These are phyloP conservation scores for Pichia sp. DNA, from an alignment of 1,139 yeast genomes.

Conservation along the genomic window DNA sequence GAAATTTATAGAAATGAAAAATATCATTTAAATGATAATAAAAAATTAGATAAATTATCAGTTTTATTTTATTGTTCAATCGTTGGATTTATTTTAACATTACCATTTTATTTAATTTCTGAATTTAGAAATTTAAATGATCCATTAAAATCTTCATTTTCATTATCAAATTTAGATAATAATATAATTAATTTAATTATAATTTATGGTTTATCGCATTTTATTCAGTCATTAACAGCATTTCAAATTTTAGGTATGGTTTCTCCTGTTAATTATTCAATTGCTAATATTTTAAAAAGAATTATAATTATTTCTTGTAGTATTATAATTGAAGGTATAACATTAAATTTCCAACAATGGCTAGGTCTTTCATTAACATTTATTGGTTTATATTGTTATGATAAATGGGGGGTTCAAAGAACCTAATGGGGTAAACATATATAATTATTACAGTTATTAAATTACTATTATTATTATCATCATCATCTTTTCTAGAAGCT, in stretches of 20 bases:
- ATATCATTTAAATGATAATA: slow-evolving; percentile 16
- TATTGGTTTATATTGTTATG: slow-evolving; percentile 59
- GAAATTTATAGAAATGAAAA: background rate
- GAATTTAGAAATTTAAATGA: slow-evolving; percentile 36
- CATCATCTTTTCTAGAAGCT: too few relatives aligned
- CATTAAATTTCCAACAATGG: slow-evolving; percentile 50
- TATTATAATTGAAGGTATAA: slow-evolving; percentile 70
- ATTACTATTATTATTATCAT: too few relatives aligned
- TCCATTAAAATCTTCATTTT: slow-evolving; percentile 17
- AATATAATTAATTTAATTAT: slow-evolving; percentile 36
- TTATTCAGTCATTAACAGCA: slow-evolving; percentile 78
- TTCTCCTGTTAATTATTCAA: slow-evolving; percentile 84
- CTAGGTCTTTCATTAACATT: slow-evolving; percentile 68
- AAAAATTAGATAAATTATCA: slow-evolving; percentile 72
- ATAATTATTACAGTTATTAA: too few relatives aligned
- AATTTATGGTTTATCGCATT: slow-evolving; percentile 74
- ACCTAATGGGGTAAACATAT: too few relatives aligned
- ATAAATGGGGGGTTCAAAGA: slow-evolving; percentile 56
- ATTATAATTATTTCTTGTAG: slow-evolving; percentile 80
- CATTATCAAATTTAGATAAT: slow-evolving; percentile 34
- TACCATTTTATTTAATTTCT: slow-evolving; percentile 67
- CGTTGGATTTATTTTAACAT: slow-evolving; percentile 70
- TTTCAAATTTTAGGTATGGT: slow-evolving; percentile 83
- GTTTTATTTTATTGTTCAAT: slow-evolving; percentile 79
- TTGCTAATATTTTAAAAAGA: slow-evolving; percentile 83